Percentiles rank a stretch among this genome's conserved stretches.
Evolutionary conservation across 2,329 filamentous ascomycete species (phyloP).

Genomic region (Calonectria henricotiae): DNA sequence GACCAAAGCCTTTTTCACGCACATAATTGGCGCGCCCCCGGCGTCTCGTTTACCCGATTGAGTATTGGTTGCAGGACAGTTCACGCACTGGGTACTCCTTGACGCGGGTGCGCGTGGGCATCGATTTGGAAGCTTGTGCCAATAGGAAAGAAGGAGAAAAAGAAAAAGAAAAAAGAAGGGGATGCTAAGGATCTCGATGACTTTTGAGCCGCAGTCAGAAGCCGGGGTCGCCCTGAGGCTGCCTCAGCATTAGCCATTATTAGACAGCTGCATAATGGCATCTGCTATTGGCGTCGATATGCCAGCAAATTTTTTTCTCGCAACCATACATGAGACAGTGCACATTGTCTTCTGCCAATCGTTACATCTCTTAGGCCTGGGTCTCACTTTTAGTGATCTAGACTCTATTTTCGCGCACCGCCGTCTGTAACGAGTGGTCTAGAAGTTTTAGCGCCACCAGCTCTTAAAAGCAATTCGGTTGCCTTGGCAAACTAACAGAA

Average conservation of each 20-base stretch:
- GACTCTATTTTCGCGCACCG: slow-evolving; percentile 7
- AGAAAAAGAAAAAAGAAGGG: too few relatives aligned
- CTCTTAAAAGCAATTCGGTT: slow-evolving; percentile 15
- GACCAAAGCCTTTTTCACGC: not conserved
- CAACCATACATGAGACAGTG: slow-evolving; percentile 6
- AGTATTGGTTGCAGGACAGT: not conserved
- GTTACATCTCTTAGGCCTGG: too few relatives aligned
- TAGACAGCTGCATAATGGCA: not conserved
- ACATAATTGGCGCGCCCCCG: not conserved
- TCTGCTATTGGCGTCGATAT: not conserved
- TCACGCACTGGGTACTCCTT: too few relatives aligned
- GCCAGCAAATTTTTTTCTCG: not conserved
- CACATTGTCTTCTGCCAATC: not conserved
- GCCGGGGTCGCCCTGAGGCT: not conserved
- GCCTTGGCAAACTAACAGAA: not conserved
- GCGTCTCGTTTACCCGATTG: not conserved
- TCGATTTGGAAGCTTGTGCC: not conserved
- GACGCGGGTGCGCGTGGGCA: not conserved
- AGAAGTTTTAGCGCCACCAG: slow-evolving; percentile 1
- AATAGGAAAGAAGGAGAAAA: too few relatives aligned
- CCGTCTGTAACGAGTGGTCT: not conserved
- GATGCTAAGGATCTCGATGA: too few relatives aligned
- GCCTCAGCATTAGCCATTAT: not conserved
- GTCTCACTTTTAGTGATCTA: not conserved
- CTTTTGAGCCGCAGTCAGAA: too few relatives aligned